phyloP scores from a whole-genome alignment of 176 grass and related monocot species.

The Carex scoparia region DNA sequence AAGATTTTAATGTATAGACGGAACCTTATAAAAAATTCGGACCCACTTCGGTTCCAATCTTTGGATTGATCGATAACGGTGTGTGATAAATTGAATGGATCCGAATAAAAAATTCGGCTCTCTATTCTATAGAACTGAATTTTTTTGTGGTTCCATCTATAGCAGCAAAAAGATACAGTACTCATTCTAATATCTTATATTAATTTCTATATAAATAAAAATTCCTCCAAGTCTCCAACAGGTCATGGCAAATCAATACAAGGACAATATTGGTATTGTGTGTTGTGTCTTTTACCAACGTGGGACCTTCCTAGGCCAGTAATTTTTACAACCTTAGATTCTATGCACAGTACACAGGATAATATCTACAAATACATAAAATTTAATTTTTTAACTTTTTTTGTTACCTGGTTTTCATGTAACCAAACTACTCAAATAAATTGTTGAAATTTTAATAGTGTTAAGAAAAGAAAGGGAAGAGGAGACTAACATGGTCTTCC shows the following conservation, averaged over 20 bases:
- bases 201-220: no score
- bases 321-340: neutral
- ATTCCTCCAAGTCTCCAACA: neutral
- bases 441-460: neutral
- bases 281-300: neutral
- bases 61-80: no score
- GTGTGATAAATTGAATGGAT: no score
- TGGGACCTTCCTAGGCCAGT: neutral
- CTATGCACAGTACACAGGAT: neutral
- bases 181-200: no score
- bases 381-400: neutral
- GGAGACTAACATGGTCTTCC: conserved; percentile 70
- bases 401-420: no score
- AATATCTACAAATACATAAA: neutral
- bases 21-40: no score
- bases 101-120: no score
- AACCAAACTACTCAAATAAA: neutral
- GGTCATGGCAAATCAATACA: neutral
- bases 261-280: neutral
- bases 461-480: neutral
- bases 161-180: no score
- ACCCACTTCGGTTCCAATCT: no score
- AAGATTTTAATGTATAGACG: no score
- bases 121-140: no score
- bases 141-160: no score